A percentile compares a stretch with the other conserved stretches of the same genome.
Evolutionary conservation across 805 yeast species (phyloP).

Genomic region (Ogataea parapolymorpha): DNA sequence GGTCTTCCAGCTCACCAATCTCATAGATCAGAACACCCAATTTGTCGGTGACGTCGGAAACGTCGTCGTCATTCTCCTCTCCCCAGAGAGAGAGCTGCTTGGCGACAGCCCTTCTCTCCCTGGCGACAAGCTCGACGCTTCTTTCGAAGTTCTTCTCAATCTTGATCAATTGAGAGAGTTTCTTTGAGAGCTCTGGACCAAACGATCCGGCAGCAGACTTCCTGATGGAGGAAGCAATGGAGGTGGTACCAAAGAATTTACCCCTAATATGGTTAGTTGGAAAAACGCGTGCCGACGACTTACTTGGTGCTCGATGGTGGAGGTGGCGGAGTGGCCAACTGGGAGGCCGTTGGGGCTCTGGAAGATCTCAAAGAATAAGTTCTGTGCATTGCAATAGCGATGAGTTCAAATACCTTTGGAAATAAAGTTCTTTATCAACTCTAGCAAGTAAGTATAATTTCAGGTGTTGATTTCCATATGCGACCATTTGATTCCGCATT

Average conservation of each 20-base stretch:
- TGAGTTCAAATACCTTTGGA: background rate
- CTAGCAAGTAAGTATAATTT: constrained; percentile 14
- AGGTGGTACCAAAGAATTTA: constrained; percentile 71
- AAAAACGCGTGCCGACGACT: constrained; percentile 1
- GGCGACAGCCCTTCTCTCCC: constrained; percentile 94
- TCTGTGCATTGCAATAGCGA: constrained; percentile 34
- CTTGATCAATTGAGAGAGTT: constrained; percentile 86
- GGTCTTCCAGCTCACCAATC: constrained; percentile 97
- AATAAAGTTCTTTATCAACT: constrained; percentile 15
- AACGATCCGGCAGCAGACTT: constrained; percentile 85
- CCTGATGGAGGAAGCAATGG: constrained; percentile 67
- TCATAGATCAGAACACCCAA: constrained; percentile 94
- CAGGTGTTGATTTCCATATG: constrained; percentile 14
- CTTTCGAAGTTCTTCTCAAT: constrained; percentile 96
- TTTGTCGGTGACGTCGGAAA: constrained; percentile 94
- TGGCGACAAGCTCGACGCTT: constrained; percentile 86
- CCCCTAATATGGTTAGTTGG: constrained; percentile 23
- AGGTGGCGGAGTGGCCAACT: constrained; percentile 90
- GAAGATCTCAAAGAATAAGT: constrained; percentile 93
- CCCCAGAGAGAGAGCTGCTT: constrained; percentile 98
- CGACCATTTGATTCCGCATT: constrained; percentile 16
- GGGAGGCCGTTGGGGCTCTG: constrained; percentile 97
- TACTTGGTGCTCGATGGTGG: constrained; percentile 81
- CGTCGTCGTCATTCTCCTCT: constrained; percentile 96
- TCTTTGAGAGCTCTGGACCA: constrained; percentile 94